These are phyloP conservation scores for Colletotrichum sp. DNA, from an alignment of 2,329 filamentous ascomycete species.

Conservation along the genomic window DNA sequence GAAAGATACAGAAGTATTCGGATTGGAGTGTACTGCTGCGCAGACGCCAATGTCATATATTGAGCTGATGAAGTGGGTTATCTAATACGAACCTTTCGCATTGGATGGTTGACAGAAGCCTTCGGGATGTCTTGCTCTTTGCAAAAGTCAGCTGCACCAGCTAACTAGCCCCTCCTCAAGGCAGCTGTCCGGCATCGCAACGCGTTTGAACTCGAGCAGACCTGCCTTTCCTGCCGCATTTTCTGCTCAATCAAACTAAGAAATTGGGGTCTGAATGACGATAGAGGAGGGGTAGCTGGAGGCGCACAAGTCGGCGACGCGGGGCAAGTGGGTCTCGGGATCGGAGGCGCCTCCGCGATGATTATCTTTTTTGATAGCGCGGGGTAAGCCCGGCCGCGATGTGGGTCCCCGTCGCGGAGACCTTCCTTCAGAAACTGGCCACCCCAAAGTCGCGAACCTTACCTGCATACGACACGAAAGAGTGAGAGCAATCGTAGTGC, in stretches of 20 bases:
- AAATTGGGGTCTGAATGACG: neutral
- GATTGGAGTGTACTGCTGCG: fast-evolving
- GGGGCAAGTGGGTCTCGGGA: neutral
- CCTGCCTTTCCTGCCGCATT: neutral
- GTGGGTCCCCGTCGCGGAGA: neutral
- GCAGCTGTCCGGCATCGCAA: neutral
- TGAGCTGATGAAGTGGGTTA: neutral
- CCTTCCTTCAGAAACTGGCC: neutral
- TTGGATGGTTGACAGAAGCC: neutral
- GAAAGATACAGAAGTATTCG: fast-evolving
- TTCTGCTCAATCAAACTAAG: neutral
- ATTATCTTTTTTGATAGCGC: neutral
- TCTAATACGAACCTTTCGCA: neutral
- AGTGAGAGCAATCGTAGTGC: neutral
- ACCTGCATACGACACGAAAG: neutral
- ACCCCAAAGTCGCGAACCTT: neutral
- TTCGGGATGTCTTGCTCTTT: neutral
- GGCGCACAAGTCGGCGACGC: neutral
- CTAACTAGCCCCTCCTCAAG: neutral
- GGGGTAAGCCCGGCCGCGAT: neutral
- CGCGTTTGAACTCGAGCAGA: neutral
- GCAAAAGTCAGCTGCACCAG: neutral
- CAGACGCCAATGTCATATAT: neutral
- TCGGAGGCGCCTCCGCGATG: neutral
- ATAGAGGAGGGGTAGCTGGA: neutral